Evolutionary conservation across 345 rosid genomes (phyloP), one percentile per base, ranked within the genome.

Genomic region (Mangifera indica): DNA sequence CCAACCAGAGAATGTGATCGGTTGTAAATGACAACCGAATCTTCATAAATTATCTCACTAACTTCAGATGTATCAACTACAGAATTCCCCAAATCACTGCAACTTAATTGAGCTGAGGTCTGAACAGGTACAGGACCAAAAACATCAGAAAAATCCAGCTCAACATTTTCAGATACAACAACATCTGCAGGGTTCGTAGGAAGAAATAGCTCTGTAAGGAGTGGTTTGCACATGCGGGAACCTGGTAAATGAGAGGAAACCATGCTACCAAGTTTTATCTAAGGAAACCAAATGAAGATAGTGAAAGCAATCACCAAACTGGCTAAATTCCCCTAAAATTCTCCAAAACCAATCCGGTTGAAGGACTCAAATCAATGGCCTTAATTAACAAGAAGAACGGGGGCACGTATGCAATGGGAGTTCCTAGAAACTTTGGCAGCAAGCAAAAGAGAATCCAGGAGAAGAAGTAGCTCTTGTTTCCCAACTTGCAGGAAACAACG

Each of bases 1-100:
- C 98, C 99, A 67, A 92, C 90, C 79, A 95, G 75, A 53, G 98
- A 92, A 85, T 89, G 99, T 5, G 99, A 95, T 15, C 92, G 87
- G 76, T 71, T 90, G 76, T 84, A 70, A 72, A 95, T 83, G 76
- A 88, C 89, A 75, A 79, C 84, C 26, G 98, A 97, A 73, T 84
- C 90, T 45, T 89, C 87, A 73, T 80, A 94, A 66, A 77, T 66
- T 57, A 84, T 84, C 76, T 81, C 89, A 60, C 54, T 62, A 13
- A 4, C 84, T 52, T 78, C 88, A 15, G 75, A 87, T 42, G 26
- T 60, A 59, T 54, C 81, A 14, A 67, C 74, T 29, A 75, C 53
- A 67, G 75, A 26, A 66, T 70, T 75, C n/a, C 72, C 83, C 45
- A 75, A 63, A 64, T 78, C 78, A 7, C 51, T 82, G 66, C 52